These are phyloP conservation scores for Alternaria triticina DNA, from an alignment of 2,329 filamentous ascomycete genomes.

Conservation along the genomic window DNA sequence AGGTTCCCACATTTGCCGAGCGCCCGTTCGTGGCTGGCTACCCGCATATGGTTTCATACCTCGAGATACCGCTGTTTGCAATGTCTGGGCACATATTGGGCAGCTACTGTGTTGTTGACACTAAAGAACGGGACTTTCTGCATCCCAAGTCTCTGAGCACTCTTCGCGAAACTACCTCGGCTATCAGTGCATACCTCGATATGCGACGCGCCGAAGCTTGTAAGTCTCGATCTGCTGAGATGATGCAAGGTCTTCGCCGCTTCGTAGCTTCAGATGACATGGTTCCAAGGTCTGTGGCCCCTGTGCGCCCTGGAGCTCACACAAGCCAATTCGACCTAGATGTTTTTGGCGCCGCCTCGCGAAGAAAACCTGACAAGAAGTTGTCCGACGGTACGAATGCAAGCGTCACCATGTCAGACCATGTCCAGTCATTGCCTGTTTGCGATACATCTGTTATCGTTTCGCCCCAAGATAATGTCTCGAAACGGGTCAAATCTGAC, in stretches of 20 bases:
- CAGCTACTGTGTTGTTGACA: slow-evolving; percentile 17
- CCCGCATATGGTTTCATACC: slow-evolving; percentile 14
- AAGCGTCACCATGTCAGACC: neutral
- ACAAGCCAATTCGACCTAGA: slow-evolving; percentile 2
- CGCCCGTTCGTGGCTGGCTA: slow-evolving; percentile 12
- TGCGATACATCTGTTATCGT: neutral
- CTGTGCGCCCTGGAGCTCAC: neutral
- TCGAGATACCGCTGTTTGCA: slow-evolving; percentile 13
- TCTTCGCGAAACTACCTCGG: slow-evolving; percentile 7
- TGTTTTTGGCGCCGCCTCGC: slow-evolving; percentile 2
- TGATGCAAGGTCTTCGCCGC: slow-evolving; percentile 17
- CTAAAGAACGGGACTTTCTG: slow-evolving; percentile 10
- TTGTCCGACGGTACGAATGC: neutral
- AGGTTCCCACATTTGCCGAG: slow-evolving; percentile 7
- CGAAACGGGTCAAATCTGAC: neutral
- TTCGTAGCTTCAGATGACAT: slow-evolving; percentile 7
- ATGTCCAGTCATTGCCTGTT: too few relatives aligned
- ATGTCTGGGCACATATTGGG: slow-evolving; percentile 14
- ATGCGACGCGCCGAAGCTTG: slow-evolving; percentile 11
- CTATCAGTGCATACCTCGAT: slow-evolving; percentile 15
- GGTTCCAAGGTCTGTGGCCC: neutral
- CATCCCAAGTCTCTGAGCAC: slow-evolving; percentile 4
- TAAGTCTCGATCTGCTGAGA: slow-evolving; percentile 10
- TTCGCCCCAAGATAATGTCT: neutral
- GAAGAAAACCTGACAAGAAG: neutral